Evolutionary conservation across 257 asterid species (phyloP).

Genomic region (Solanum appendiculatum): DNA sequence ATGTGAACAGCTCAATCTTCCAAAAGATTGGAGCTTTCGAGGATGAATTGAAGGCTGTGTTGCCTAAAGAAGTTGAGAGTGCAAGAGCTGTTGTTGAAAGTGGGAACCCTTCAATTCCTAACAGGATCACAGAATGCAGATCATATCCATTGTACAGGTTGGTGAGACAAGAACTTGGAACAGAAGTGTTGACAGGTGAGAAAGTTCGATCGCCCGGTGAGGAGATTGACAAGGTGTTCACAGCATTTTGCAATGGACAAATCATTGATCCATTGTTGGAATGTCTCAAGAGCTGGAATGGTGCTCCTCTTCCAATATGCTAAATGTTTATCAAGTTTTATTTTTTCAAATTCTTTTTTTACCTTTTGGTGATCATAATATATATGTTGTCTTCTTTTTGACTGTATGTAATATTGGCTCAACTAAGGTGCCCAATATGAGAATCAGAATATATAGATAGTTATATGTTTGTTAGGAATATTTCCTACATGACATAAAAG

Average conservation of each 20-base stretch:
- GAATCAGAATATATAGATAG: no score
- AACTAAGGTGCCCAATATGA: no score
- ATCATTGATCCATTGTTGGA: slow-evolving; percentile 69
- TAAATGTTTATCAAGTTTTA: slow-evolving; percentile 2
- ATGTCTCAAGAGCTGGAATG: slow-evolving; percentile 67
- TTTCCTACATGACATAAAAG: no score
- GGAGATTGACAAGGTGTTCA: no score
- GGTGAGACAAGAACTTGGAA: accelerated
- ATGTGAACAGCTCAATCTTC: slow-evolving; percentile 29
- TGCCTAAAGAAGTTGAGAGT: slow-evolving; percentile 41
- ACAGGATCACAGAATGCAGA: no score
- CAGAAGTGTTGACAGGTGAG: no score
- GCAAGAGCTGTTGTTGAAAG: slow-evolving; percentile 30
- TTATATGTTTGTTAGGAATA: no score
- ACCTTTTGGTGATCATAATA: background rate
- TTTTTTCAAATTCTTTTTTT: background rate
- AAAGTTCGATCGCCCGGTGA: no score
- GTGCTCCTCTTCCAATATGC: slow-evolving; percentile 71
- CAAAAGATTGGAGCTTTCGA: slow-evolving; percentile 36
- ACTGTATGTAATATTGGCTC: no score
- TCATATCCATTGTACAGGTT: no score
- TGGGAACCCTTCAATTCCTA: no score
- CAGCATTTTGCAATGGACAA: slow-evolving; percentile 17
- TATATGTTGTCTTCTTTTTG: background rate
- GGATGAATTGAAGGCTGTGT: slow-evolving; percentile 22